Conservation (phyloP, 495 filamentous ascomycete species). For the Pyrenula massariospora region DNA sequence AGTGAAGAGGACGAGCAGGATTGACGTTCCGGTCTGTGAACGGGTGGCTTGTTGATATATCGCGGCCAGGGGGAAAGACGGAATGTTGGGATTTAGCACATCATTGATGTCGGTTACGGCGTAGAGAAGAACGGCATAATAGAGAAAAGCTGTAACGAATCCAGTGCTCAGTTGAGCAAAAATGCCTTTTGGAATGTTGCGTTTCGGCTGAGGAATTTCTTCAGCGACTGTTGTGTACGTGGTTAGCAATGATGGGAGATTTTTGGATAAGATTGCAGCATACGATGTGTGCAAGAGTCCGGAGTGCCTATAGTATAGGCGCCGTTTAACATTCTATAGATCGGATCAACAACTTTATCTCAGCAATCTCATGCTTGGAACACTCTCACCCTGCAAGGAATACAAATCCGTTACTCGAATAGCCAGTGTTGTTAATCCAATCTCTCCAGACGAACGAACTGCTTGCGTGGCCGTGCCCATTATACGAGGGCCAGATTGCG, state of each 20-base stretch:
- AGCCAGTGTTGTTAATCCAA: conserved; percentile 54
- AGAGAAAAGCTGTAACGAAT: conserved; percentile 45
- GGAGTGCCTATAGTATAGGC: conserved; percentile 69
- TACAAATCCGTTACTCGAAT: conserved; percentile 50
- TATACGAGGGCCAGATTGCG: conserved; percentile 47
- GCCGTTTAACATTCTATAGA: conserved; percentile 58
- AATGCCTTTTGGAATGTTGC: conserved; percentile 52
- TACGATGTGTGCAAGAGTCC: conserved; percentile 49
- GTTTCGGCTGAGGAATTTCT: conserved; percentile 52
- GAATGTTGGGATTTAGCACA: conserved; percentile 38
- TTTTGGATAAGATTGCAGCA: background rate
- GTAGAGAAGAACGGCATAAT: conserved; percentile 56
- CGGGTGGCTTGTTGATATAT: conserved; percentile 67
- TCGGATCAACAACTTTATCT: background rate
- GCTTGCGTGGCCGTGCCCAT: conserved; percentile 34
- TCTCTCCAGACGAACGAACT: conserved; percentile 48
- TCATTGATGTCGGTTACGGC: conserved; percentile 50
- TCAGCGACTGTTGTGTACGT: conserved; percentile 40
- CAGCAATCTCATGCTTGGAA: background rate
- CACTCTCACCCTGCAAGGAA: conserved; percentile 33
- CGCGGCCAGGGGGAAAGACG: conserved; percentile 55
- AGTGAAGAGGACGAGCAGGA: conserved; percentile 52
- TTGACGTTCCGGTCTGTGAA: conserved; percentile 36
- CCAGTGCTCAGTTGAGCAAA: conserved; percentile 45
- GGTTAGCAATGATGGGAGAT: background rate